Percentiles rank a stretch among this genome's conserved stretches.
These are phyloP conservation scores for Heliocybe sulcata DNA, from an alignment of 1,284 basidiomycete species.

Conservation along the genomic window DNA sequence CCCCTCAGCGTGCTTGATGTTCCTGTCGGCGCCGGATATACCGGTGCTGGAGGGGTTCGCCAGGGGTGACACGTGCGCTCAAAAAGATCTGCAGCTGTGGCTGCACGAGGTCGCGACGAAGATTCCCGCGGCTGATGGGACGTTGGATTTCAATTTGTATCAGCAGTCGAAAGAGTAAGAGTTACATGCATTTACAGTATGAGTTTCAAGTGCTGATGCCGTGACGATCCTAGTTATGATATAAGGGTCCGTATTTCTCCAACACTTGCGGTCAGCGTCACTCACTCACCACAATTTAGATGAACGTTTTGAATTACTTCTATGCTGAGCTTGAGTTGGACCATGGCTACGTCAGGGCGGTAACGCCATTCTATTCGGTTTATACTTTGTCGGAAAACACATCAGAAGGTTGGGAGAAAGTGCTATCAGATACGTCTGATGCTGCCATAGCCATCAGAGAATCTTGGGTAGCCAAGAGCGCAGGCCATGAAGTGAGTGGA, in stretches of 20 bases:
- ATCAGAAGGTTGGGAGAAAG: constrained; percentile 20
- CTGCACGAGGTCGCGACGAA: constrained; percentile 32
- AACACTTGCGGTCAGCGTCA: constrained; percentile 6
- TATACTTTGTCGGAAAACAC: constrained; percentile 30
- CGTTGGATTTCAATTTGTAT: constrained; percentile 35
- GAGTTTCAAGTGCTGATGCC: not conserved
- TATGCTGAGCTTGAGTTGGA: constrained; percentile 46
- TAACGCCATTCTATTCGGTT: constrained; percentile 36
- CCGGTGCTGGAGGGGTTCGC: constrained; percentile 38
- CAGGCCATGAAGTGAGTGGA: constrained; percentile 19
- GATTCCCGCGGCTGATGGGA: constrained; percentile 26
- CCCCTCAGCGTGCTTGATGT: constrained; percentile 51
- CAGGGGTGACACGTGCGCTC: constrained; percentile 36
- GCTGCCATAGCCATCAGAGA: constrained; percentile 28
- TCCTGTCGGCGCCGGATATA: constrained; percentile 31
- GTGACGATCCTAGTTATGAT: constrained; percentile 22
- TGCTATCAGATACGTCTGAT: constrained; percentile 24
- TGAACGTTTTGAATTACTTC: constrained; percentile 35
- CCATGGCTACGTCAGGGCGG: constrained; percentile 33
- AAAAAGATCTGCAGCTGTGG: constrained; percentile 32
- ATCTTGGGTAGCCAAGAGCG: constrained; percentile 24
- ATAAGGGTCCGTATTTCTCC: constrained; percentile 26
- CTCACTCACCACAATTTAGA: constrained; percentile 16
- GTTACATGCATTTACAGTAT: not conserved
- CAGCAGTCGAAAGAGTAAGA: constrained; percentile 31